These are phyloP conservation scores for Hibiscus trionum DNA, from an alignment of 345 rosid genomes.

Conservation along the genomic window DNA sequence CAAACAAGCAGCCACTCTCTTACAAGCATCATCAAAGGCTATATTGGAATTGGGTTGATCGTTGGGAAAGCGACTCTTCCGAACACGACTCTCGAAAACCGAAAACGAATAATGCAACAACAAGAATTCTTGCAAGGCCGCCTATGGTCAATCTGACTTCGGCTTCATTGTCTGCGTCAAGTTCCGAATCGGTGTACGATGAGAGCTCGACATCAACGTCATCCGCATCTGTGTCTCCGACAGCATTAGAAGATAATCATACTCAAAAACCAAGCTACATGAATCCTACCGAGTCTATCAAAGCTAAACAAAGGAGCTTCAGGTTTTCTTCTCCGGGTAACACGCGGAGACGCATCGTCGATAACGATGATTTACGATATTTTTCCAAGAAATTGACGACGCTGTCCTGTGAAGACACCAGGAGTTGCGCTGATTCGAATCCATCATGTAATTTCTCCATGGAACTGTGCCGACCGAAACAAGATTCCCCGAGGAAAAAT, in stretches of 20 bases:
- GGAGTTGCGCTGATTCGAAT: neutral
- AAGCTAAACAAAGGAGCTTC: slow-evolving; percentile 50
- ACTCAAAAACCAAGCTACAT: slow-evolving; percentile 61
- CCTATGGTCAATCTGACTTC: slow-evolving; percentile 23
- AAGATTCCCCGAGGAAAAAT: slow-evolving; percentile 15
- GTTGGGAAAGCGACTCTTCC: slow-evolving; percentile 9
- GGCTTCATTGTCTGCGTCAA: slow-evolving; percentile 39
- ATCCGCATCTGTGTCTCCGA: slow-evolving; percentile 45
- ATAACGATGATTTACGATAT: slow-evolving; percentile 20
- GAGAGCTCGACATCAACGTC: slow-evolving; percentile 32
- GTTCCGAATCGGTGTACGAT: slow-evolving; percentile 43
- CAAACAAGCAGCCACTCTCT: neutral
- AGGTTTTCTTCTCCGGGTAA: slow-evolving; percentile 14
- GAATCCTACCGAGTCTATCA: slow-evolving; percentile 62
- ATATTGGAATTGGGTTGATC: too few relatives aligned
- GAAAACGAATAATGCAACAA: slow-evolving; percentile 46
- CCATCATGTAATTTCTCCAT: too few relatives aligned
- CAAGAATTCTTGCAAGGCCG: slow-evolving; percentile 47
- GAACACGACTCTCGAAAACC: slow-evolving; percentile 46
- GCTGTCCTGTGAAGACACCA: slow-evolving; percentile 35
- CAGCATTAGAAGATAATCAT: slow-evolving; percentile 36
- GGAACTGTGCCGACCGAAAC: neutral
- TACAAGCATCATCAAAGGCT: too few relatives aligned
- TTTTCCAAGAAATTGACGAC: slow-evolving; percentile 35
- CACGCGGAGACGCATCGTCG: slow-evolving; percentile 13